Conservation (phyloP, 768 basidiomycete species). For the Lactarius sanguifluus region DNA sequence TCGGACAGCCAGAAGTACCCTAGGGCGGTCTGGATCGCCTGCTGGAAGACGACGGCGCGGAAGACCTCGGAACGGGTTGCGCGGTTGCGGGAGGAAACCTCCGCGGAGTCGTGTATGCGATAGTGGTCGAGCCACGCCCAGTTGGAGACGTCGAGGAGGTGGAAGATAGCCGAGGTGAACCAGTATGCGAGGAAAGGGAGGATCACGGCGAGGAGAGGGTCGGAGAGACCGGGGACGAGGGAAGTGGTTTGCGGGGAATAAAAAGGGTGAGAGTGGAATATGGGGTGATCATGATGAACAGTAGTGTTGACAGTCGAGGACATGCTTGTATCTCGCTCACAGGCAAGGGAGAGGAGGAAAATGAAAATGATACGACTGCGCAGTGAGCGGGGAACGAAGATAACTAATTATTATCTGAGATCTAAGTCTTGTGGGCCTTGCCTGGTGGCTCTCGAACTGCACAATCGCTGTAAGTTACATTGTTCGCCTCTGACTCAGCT, state of each 20-base stretch:
- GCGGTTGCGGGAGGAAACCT: slow-evolving; percentile 72
- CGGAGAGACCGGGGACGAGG: slow-evolving; percentile 60
- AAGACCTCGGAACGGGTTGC: slow-evolving; percentile 73
- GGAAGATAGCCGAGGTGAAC: slow-evolving; percentile 76
- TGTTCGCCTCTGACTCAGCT: too few species aligned
- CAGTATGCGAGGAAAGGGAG: slow-evolving; percentile 86
- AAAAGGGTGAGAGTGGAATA: slow-evolving; percentile 42
- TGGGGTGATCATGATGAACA: not conserved
- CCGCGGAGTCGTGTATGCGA: slow-evolving; percentile 84
- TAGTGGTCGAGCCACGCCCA: slow-evolving; percentile 80
- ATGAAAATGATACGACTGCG: not conserved
- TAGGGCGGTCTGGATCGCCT: slow-evolving; percentile 75
- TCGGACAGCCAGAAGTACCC: slow-evolving; percentile 68
- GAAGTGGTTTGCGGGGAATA: slow-evolving; percentile 51
- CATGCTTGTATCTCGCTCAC: not conserved
- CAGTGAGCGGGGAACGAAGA: not conserved
- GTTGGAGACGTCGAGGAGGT: slow-evolving; percentile 71
- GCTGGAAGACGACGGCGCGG: slow-evolving; percentile 81
- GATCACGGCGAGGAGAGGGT: slow-evolving; percentile 67
- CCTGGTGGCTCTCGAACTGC: too few species aligned
- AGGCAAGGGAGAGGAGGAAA: too few species aligned
- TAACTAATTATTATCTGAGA: not conserved
- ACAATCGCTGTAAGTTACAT: too few species aligned
- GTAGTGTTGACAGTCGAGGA: not conserved
- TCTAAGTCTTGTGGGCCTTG: too few species aligned